Evolutionary conservation across 768 basidiomycete species (phyloP), one percentile per base, ranked within the genome.

Genomic region (Boletus eberwhitei): DNA sequence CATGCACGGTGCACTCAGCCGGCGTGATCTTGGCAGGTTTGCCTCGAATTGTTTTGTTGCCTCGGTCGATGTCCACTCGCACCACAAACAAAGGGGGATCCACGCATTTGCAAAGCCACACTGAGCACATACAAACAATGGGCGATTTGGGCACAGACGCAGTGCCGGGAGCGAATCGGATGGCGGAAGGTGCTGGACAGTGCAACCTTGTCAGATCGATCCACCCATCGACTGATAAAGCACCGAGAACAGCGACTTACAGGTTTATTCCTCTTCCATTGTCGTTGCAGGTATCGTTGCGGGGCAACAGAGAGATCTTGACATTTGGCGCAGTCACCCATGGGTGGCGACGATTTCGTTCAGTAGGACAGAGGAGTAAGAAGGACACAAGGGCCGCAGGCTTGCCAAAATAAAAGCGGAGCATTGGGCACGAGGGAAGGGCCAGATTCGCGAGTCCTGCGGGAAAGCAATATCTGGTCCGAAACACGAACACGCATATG

Each of bases 1-100:
- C 46, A 60, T 63, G 14, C 63, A 50, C 0, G 68, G 66, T 16
- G 69, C 71, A 36, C 69, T 71, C 46, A 71, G 52, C 51, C 69
- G 55, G 47, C 69, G 69, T 29, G 71, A 60, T 19, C 77, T 72
- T 35, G 76, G 73, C 54, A 69, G 67, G 40, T 66, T 73, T 22
- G 64, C 55, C 58, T 79, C 74, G 58, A 75, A 77, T 43, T 68
- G 70, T 48, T 64, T 71, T 56, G 70, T 69, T 5, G 77, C 74
- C 48, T 67, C 73, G 17, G 69, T 62, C 24, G 77, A 79, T 5
- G 75, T 72, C 78, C 79, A 80, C 57, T 72, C 64, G 62, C 79
- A 79, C 77, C 79, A 80, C 17, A 80, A 63, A 68, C 79, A 80
- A 55, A 80, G 69, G 24, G 79, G 76, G 52, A 80, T 70, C 59